phyloP scores from a whole-genome alignment of 805 yeast species.

The Wickerhamomyces bovis region DNA sequence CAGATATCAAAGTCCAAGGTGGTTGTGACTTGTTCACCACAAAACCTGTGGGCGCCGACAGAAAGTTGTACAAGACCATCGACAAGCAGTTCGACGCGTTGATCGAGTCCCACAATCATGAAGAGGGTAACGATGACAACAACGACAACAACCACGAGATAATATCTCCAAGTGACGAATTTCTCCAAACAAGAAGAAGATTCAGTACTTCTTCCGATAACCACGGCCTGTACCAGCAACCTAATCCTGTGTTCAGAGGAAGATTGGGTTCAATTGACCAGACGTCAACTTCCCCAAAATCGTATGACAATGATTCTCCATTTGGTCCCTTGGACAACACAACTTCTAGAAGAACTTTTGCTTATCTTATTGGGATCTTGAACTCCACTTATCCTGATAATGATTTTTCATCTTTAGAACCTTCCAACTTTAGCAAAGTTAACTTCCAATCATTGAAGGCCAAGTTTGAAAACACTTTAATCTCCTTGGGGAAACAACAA shows the following conservation, averaged over 20 bases:
- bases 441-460: slow-evolving; percentile 46
- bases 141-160: slow-evolving; percentile 2
- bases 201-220: slow-evolving; percentile 19
- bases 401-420: slow-evolving; percentile 84
- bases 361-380: slow-evolving; percentile 82
- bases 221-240: slow-evolving; percentile 2
- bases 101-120: slow-evolving; percentile 23
- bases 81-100: slow-evolving; percentile 68
- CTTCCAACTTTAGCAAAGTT: slow-evolving; percentile 58
- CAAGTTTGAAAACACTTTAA: slow-evolving; percentile 71
- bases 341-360: slow-evolving; percentile 85
- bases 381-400: slow-evolving; percentile 95
- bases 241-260: not conserved
- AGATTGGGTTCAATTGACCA: not conserved
- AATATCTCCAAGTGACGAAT: slow-evolving; percentile 23
- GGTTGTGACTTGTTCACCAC: slow-evolving; percentile 93
- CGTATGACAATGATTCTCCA: slow-evolving; percentile 41
- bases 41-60: slow-evolving; percentile 85
- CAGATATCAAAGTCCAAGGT: slow-evolving; percentile 73
- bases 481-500: slow-evolving; percentile 52
- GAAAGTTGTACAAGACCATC: slow-evolving; percentile 80
- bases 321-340: slow-evolving; percentile 88
- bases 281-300: slow-evolving; percentile 7
- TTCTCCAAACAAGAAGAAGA: slow-evolving; percentile 37
- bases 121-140: slow-evolving; percentile 8